Evolutionary conservation across 2,329 filamentous ascomycete genomes (phyloP).

Genomic region (Tolypocladium amazonense): DNA sequence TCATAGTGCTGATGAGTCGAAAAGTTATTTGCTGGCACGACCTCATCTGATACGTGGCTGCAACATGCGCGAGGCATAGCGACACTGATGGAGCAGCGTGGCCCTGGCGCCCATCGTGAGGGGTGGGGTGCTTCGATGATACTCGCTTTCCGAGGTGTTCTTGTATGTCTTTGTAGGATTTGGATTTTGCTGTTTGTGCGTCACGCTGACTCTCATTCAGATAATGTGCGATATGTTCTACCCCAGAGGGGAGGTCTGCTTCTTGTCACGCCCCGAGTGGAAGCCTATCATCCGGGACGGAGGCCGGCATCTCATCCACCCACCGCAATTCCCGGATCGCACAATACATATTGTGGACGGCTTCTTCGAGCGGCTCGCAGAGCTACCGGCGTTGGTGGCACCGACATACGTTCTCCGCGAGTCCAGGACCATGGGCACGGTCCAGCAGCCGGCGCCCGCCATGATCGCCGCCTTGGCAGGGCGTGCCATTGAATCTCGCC

Average conservation of each 20-base stretch:
- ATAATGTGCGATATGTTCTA: constrained; percentile 28
- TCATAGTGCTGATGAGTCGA: constrained; percentile 3
- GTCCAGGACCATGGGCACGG: constrained; percentile 8
- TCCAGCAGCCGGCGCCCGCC: constrained; percentile 13
- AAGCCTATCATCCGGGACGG: constrained; percentile 18
- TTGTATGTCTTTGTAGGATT: constrained; percentile 7
- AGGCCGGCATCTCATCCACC: constrained; percentile 14
- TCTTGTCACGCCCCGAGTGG: constrained; percentile 25
- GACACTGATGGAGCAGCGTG: constrained; percentile 26
- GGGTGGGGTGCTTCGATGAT: constrained; percentile 27
- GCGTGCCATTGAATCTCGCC: constrained; percentile 15
- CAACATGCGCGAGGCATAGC: constrained; percentile 27
- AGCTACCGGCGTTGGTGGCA: constrained; percentile 21
- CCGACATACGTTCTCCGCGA: constrained; percentile 21
- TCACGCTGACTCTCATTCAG: constrained; percentile 8
- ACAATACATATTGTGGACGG: constrained; percentile 17
- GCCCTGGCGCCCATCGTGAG: constrained; percentile 21
- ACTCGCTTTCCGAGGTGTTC: constrained; percentile 23
- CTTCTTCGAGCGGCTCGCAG: constrained; percentile 22
- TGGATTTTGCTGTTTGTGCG: too few species aligned
- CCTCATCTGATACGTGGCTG: constrained; percentile 23
- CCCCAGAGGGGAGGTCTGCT: constrained; percentile 21
- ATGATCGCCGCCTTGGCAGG: constrained; percentile 17
- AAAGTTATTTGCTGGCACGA: constrained; percentile 31
- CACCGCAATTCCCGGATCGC: constrained; percentile 9